Percentiles rank a stretch among this genome's conserved stretches.
phyloP scores from a whole-genome alignment of 768 basidiomycete species.

The Tylopilus rubrobrunneus region DNA sequence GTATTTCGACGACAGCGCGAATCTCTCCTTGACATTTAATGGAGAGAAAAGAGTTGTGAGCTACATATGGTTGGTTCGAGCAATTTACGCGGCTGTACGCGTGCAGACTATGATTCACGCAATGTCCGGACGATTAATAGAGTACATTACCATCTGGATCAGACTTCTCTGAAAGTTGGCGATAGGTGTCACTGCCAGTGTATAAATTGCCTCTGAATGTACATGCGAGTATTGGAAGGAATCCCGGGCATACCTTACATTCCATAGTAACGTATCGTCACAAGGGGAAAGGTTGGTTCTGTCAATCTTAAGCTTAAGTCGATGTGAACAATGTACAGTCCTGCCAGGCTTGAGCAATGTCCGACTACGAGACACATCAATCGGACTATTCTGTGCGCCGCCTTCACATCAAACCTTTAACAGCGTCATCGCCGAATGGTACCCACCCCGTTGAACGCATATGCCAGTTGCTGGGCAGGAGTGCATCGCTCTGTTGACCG shows the following conservation, averaged over 20 bases:
- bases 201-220: slow-evolving; percentile 30
- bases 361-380: slow-evolving; percentile 36
- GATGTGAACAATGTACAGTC: slow-evolving; percentile 32
- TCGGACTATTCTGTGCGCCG: slow-evolving; percentile 26
- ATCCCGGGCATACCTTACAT: slow-evolving; percentile 39
- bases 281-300: not conserved
- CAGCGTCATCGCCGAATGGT: no score
- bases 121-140: not conserved
- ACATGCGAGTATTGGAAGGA: not conserved
- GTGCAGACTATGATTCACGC: no score
- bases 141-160: slow-evolving; percentile 38
- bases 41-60: no score
- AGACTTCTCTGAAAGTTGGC: slow-evolving; percentile 51
- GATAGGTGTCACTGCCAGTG: slow-evolving; percentile 60
- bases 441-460: slow-evolving; percentile 57
- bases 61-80: no score
- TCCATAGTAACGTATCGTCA: slow-evolving; percentile 50
- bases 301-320: not conserved
- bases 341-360: slow-evolving; percentile 45
- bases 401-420: not conserved
- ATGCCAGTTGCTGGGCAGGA: slow-evolving; percentile 61
- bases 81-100: no score
- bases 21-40: no score
- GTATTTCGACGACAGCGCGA: no score
- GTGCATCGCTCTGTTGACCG: slow-evolving; percentile 48